Percentiles rank a stretch among this genome's conserved stretches.
Evolutionary conservation across 164 flowering plant species (phyloP).

Genomic region (Magnolia sinica): DNA sequence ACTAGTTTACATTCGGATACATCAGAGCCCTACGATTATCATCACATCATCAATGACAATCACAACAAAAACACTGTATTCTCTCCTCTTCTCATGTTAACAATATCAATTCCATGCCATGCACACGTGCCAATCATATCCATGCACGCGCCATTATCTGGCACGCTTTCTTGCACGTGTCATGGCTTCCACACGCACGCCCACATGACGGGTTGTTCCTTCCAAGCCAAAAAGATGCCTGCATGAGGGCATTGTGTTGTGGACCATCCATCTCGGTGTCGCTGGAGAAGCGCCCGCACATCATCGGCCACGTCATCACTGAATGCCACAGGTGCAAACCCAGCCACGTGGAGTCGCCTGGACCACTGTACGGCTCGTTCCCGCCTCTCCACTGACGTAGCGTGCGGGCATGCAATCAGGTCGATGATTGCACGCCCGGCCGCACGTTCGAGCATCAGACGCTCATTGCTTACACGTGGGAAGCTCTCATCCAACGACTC

Average conservation of each 20-base stretch:
- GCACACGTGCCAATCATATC: conserved; percentile 2
- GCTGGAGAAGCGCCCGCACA: conserved; percentile 68
- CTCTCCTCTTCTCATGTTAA: background rate
- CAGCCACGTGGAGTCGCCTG: conserved; percentile 38
- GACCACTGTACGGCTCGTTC: conserved; percentile 76
- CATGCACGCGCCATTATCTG: conserved; percentile 19
- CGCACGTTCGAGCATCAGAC: conserved; percentile 76
- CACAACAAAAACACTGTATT: background rate
- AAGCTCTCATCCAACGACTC: conserved; percentile 80
- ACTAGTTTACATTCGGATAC: too few species aligned
- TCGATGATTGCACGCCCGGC: conserved; percentile 75
- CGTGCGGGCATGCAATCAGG: conserved; percentile 58
- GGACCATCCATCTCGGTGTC: conserved; percentile 91
- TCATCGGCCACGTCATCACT: conserved; percentile 88
- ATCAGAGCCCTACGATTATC: too few species aligned
- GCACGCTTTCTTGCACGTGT: background rate
- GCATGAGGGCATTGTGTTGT: conserved; percentile 45
- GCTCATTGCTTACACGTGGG: conserved; percentile 66
- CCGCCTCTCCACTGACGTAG: conserved; percentile 61
- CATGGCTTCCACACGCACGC: conserved; percentile 85
- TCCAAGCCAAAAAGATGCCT: conserved; percentile 86
- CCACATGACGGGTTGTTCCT: conserved; percentile 87
- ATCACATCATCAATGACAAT: background rate
- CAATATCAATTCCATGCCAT: conserved; percentile 5
- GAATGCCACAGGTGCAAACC: conserved; percentile 41